Percentiles rank a stretch among this genome's conserved stretches.
These are phyloP conservation scores for Dothistroma septosporum DNA, from an alignment of 2,329 filamentous ascomycete species.

Conservation along the genomic window DNA sequence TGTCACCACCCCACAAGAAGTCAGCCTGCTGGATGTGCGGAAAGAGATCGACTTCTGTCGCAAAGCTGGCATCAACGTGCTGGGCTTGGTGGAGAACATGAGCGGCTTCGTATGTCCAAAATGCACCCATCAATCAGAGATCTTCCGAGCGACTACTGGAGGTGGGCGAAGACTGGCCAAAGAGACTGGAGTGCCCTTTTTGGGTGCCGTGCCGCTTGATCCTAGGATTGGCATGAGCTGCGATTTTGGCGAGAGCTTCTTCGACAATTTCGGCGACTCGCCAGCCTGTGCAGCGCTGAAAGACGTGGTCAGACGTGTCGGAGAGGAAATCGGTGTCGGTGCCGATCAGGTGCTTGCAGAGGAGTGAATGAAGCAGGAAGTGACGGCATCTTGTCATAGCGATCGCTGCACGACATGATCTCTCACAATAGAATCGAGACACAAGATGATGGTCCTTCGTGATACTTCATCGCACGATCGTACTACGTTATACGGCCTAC, in stretches of 20 bases:
- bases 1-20: constrained; percentile 93
- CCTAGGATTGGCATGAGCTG: constrained; percentile 93
- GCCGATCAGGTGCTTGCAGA: constrained; percentile 30
- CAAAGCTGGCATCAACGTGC: constrained; percentile 82
- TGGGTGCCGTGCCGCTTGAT: constrained; percentile 86
- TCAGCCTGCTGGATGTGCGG: constrained; percentile 82
- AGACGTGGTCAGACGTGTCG: constrained; percentile 69
- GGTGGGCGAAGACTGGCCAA: constrained; percentile 75
- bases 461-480: neutral
- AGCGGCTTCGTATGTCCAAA: constrained; percentile 92
- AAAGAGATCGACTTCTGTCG: constrained; percentile 98
- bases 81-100: constrained; percentile 98
- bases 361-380: constrained; percentile 14
- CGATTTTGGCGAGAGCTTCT: constrained; percentile 95
- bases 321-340: constrained; percentile 32
- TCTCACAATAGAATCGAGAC: neutral
- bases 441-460: neutral
- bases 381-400: neutral
- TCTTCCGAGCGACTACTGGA: constrained; percentile 88
- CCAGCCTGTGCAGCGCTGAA: constrained; percentile 81
- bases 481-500: neutral
- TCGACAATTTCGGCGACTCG: constrained; percentile 89
- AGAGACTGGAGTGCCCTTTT: constrained; percentile 82
- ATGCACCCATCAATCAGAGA: constrained; percentile 74
- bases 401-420: neutral